Evolutionary conservation across 495 filamentous ascomycete species (phyloP), one percentile per base, ranked within the genome.

Genomic region (Paragyromitra xinjiangensis): DNA sequence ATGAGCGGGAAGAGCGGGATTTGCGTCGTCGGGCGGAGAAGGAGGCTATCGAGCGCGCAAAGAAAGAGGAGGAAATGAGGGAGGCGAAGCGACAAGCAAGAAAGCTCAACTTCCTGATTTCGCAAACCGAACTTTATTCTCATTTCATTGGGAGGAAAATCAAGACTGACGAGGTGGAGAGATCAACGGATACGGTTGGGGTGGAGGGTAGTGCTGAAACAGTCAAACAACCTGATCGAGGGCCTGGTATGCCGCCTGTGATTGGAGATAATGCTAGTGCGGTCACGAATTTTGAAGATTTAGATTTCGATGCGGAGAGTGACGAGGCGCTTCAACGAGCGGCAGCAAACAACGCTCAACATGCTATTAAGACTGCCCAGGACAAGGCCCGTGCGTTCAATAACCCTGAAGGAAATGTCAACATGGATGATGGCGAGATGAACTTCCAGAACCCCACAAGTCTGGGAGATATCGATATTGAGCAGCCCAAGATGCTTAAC

Each of bases 71-170:
- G 84, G 95, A 94, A 1, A 94, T 97, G 71, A 94, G 95, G 71
- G 95, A 99, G 87, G 93, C 95, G 9, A 97, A 96, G 78, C 90
- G 95, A 72, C 95, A 99, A 86, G 95, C 95, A 87, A 90, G 95
- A 78, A 99, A 99, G 85, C 92, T 99, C 76, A 98, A 99, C 86
- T 99, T 99, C 89, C 87, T 99, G 73, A 98, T 99, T 83, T 97
- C 95, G 6, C 95, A 99, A 85, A 99, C 95, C 22, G 95, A 99
- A 81, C 86, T 99, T 68, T 99, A 98, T 85, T 98, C 95, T 9
- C 95, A 99, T 88, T 99, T 99, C 83, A 97, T 99, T 79, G 95
- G 96, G 79, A 96, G 96, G 84, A 99, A 99, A 86, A 95, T 98
- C 84, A 95, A 95, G 86, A 98, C 94, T 3, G 91, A 93, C 81